Evolutionary conservation across 192 early-diverging fungal genomes (phyloP).

Genomic region (Rhizoclosmatium sp.): DNA sequence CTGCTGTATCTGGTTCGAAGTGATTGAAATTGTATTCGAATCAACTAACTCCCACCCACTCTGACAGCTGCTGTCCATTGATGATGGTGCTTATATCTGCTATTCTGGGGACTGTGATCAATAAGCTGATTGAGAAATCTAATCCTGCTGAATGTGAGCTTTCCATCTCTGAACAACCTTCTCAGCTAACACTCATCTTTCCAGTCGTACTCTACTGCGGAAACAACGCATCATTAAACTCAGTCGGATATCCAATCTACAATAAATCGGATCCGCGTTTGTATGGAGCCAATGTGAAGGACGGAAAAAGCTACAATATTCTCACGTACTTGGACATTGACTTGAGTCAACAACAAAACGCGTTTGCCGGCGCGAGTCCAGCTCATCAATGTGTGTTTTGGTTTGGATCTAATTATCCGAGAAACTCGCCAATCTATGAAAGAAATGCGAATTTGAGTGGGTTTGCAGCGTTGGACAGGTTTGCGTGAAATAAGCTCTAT

Average conservation of each 20-base stretch:
- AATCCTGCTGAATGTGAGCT: constrained; percentile 38
- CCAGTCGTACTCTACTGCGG: constrained; percentile 52
- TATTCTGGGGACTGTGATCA: constrained; percentile 63
- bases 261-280: constrained; percentile 32
- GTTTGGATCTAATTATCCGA: constrained; percentile 53
- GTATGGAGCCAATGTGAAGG: constrained; percentile 2
- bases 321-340: background rate
- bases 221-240: constrained; percentile 36
- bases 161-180: background rate
- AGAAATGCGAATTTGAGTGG: constrained; percentile 20
- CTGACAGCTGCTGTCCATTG: constrained; percentile 57
- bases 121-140: constrained; percentile 54
- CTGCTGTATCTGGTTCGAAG: constrained; percentile 31
- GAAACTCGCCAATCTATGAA: constrained; percentile 22
- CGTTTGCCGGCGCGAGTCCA: background rate
- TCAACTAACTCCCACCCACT: background rate
- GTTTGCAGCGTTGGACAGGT: constrained; percentile 26
- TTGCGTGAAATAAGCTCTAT: background rate
- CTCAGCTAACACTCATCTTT: background rate
- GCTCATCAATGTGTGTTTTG: constrained; percentile 49
- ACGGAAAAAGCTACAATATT: constrained; percentile 25
- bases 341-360: background rate
- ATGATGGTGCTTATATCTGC: constrained; percentile 71
- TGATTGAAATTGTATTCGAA: background rate
- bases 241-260: constrained; percentile 43